Percentiles rank a stretch among this genome's conserved stretches.
These are phyloP conservation scores for Periconia sp. DNA, from an alignment of 2,329 filamentous ascomycete species.

Conservation along the genomic window DNA sequence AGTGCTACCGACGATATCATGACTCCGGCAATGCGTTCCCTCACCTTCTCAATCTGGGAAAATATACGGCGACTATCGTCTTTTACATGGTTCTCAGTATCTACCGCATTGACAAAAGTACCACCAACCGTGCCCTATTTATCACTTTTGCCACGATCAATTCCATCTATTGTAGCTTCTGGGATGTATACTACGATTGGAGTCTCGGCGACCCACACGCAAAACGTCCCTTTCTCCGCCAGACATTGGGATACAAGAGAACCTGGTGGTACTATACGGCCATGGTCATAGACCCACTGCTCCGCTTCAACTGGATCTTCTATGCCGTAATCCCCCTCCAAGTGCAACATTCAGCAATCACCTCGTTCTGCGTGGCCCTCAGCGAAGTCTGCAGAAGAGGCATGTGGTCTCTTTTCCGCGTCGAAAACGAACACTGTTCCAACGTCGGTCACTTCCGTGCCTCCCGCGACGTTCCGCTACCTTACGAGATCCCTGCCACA, in stretches of 20 bases:
- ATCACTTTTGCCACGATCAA: slow-evolving; percentile 82
- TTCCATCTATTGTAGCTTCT: slow-evolving; percentile 79
- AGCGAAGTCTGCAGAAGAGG: slow-evolving; percentile 82
- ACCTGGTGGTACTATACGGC: slow-evolving; percentile 84
- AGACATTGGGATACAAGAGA: slow-evolving; percentile 76
- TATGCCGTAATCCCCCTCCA: slow-evolving; percentile 83
- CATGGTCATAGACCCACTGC: slow-evolving; percentile 78
- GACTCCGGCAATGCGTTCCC: slow-evolving; percentile 89
- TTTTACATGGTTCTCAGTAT: slow-evolving; percentile 78
- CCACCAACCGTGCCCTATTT: slow-evolving; percentile 68
- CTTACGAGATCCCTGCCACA: slow-evolving; percentile 61
- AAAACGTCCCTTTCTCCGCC: slow-evolving; percentile 62
- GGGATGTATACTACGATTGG: slow-evolving; percentile 97
- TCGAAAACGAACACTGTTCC: slow-evolving; percentile 96
- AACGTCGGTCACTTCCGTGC: slow-evolving; percentile 83
- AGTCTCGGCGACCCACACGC: slow-evolving; percentile 80
- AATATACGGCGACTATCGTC: slow-evolving; percentile 83
- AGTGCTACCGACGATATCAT: slow-evolving; percentile 85
- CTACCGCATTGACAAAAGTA: slow-evolving; percentile 71
- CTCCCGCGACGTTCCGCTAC: slow-evolving; percentile 81
- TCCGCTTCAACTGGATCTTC: slow-evolving; percentile 93
- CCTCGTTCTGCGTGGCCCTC: slow-evolving; percentile 77
- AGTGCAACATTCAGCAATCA: slow-evolving; percentile 77
- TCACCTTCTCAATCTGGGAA: slow-evolving; percentile 88
- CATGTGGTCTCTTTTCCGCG: slow-evolving; percentile 89